Evolutionary conservation across 2,329 filamentous ascomycete species (phyloP).

Genomic region (Domatiomyces globalis): DNA sequence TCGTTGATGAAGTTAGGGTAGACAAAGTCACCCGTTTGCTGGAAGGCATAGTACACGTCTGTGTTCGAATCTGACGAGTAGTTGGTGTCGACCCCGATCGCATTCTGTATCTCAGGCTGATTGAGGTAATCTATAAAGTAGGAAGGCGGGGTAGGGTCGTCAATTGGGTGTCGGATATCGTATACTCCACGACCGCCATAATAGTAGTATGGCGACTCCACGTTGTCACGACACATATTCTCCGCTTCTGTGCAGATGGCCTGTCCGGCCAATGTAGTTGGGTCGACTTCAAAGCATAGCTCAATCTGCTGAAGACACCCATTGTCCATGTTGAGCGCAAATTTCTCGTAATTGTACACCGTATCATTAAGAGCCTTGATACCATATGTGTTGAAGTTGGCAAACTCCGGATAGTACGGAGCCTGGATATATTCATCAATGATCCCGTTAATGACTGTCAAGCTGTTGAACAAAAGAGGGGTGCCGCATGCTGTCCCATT

Average conservation of each 20-base stretch:
- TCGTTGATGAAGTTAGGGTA: conserved; percentile 47
- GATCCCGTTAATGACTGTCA: conserved; percentile 44
- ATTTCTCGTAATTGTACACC: conserved; percentile 45
- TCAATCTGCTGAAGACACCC: conserved; percentile 50
- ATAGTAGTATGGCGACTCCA: conserved; percentile 43
- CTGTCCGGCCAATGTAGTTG: conserved; percentile 37
- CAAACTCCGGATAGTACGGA: conserved; percentile 38
- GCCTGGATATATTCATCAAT: conserved; percentile 40
- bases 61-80: conserved; percentile 35
- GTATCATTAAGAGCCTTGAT: conserved; percentile 42
- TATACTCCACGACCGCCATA: conserved; percentile 43
- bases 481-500: conserved; percentile 36
- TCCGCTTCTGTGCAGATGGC: conserved; percentile 41
- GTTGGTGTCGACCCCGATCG: conserved; percentile 47
- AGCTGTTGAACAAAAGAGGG: conserved; percentile 39
- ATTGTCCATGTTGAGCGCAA: conserved; percentile 46
- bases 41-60: conserved; percentile 35
- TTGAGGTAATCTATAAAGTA: conserved; percentile 51
- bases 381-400: conserved; percentile 42
- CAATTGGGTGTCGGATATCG: conserved; percentile 43
- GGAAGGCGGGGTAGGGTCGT: conserved; percentile 49
- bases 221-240: conserved; percentile 42
- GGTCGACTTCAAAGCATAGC: conserved; percentile 50
- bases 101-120: conserved; percentile 37
- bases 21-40: conserved; percentile 46